Evolutionary conservation across 495 filamentous ascomycete genomes (phyloP).

Genomic region (Penicillium subrubescens): DNA sequence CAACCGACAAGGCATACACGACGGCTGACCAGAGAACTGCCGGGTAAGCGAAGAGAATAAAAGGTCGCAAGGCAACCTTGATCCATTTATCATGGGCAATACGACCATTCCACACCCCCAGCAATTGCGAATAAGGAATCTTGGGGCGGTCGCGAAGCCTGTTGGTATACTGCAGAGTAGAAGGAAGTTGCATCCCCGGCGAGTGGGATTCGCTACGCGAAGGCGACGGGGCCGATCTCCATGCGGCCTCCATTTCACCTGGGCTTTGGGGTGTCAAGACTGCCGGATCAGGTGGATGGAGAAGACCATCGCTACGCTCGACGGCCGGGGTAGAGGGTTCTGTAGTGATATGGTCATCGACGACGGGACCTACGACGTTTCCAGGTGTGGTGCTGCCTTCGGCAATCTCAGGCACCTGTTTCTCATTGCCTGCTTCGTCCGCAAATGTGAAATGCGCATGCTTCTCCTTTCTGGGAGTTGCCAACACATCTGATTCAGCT

Average conservation of each 20-base stretch:
- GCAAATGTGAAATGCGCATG: conserved; percentile 60
- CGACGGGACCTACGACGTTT: background rate
- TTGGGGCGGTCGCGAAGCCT: conserved; percentile 59
- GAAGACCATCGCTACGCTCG: conserved; percentile 18
- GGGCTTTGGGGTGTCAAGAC: conserved; percentile 6
- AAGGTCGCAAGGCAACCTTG: conserved; percentile 72
- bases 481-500: conserved; percentile 5
- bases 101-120: conserved; percentile 75
- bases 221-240: conserved; percentile 26
- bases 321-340: conserved; percentile 11
- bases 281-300: conserved; percentile 13
- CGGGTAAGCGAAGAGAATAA: conserved; percentile 86
- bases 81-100: conserved; percentile 79
- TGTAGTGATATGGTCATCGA: conserved; percentile 1
- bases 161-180: conserved; percentile 57
- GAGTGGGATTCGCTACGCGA: conserved; percentile 37
- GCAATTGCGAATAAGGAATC: conserved; percentile 68
- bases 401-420: conserved; percentile 5
- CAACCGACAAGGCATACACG: conserved; percentile 86
- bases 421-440: conserved; percentile 31
- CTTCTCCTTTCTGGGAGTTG: conserved; percentile 27
- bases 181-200: conserved; percentile 25
- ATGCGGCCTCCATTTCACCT: conserved; percentile 30
- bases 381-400: background rate
- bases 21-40: conserved; percentile 87